phyloP scores from a whole-genome alignment of 208 protist genomes.

The Wallacemonas collosoma region DNA sequence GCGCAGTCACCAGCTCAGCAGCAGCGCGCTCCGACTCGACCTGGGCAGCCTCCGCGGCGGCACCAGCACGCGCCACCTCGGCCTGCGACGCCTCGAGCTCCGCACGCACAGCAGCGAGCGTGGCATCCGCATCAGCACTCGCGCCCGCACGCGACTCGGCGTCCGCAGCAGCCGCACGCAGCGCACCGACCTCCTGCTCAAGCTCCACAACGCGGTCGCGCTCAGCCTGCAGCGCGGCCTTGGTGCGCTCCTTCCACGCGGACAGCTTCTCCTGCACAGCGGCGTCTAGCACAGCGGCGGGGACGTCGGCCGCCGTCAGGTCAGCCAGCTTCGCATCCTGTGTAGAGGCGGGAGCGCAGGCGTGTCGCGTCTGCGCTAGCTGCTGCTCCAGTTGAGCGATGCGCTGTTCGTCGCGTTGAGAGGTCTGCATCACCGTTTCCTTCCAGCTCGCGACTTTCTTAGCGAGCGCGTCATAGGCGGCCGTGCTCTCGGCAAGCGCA shows the following conservation, averaged over 20 bases:
- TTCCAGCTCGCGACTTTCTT: slow-evolving; percentile 26
- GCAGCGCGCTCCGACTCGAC: neutral
- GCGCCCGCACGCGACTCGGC: slow-evolving; percentile 7
- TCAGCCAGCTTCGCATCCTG: neutral
- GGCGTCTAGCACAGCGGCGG: slow-evolving; percentile 11
- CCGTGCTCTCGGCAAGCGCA: slow-evolving; percentile 11
- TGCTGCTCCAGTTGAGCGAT: slow-evolving; percentile 24
- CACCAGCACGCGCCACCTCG: slow-evolving; percentile 4
- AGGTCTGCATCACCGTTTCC: slow-evolving; percentile 23
- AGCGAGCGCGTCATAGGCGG: slow-evolving; percentile 19
- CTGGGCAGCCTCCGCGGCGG: slow-evolving; percentile 1
- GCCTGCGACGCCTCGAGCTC: slow-evolving; percentile 20
- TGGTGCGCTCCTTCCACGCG: slow-evolving; percentile 43
- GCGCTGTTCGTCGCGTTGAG: slow-evolving; percentile 21
- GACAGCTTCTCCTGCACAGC: slow-evolving; percentile 37
- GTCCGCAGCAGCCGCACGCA: slow-evolving; percentile 12
- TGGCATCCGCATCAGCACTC: neutral
- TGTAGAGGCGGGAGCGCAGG: neutral
- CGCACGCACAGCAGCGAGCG: slow-evolving; percentile 7
- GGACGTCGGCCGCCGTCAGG: slow-evolving; percentile 1
- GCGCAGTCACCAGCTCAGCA: neutral
- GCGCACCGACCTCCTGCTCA: slow-evolving; percentile 15
- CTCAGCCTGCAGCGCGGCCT: slow-evolving; percentile 28
- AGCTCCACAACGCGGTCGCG: slow-evolving; percentile 26
- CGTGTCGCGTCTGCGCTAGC: neutral